Evolutionary conservation across 148 eudicot genomes (phyloP), one percentile per base, ranked within the genome.

Genomic region (Euryodendron excelsum): DNA sequence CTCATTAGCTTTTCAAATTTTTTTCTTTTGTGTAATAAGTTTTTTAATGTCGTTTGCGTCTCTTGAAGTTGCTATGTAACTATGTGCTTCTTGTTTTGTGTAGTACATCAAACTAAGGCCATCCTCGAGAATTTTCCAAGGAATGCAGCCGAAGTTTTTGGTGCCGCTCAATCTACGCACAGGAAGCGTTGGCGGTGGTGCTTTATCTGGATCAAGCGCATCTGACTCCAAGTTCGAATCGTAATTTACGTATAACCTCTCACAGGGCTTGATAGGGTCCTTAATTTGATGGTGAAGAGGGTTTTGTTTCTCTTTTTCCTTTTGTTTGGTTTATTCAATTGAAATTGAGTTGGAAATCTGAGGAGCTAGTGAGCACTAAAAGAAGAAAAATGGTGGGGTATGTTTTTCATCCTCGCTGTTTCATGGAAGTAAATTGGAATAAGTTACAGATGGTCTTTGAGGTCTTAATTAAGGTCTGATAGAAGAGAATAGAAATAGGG

Each of bases 21-120:
- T 17, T 27, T 3, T 3, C n/a, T 52, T 79, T 41, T 48, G 70
- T 74, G 20, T 66, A 62, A 27, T 39, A 3, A 18, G 1, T 69
- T 18, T 69, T 18, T 47, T 10, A 25, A 0, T 27, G 8, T 47
- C 48, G 33, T 65, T 27, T 31, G 44, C 1, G 21, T 25, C 7
- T 58, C 18, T 55, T 59, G 23, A 23, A 7, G 14, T 53, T 39
- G 34, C 20, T 27, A 18, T 15, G 18, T 13, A 18, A 18, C 60
- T n/a, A 3, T 31, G n/a, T 23, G 3, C 0, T 58, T 59, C 21
- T 48, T 72, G 80, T 31, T 36, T 41, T 55, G 36, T 80, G 82
- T 84, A 87, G 90, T 72, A 78, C 53, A 33, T 80, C n/a, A 82
- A 80, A 74, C 65, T 77, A 50, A 73, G 73, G 74, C 84, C 84